Conservation (phyloP, 2,329 filamentous ascomycete species). For the Paraphaeosphaeria sporulosa region DNA sequence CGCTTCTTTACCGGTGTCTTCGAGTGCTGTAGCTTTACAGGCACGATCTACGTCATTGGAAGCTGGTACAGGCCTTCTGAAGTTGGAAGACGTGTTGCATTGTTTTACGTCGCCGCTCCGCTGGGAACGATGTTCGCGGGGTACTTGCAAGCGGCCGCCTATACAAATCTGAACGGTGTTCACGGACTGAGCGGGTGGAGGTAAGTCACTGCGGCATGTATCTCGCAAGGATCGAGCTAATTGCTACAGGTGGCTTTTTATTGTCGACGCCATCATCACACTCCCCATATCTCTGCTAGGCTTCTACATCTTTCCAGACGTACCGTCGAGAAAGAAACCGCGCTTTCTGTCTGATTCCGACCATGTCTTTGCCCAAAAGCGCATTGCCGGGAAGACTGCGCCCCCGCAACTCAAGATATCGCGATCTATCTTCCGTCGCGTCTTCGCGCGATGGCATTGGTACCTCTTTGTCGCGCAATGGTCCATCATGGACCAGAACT, state of each 20-base stretch:
- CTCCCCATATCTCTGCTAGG: conserved; percentile 52
- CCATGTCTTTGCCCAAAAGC: conserved; percentile 24
- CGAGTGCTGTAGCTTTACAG: conserved; percentile 44
- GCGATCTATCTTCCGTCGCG: conserved; percentile 47
- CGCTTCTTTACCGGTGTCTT: conserved; percentile 48
- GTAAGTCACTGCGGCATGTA: not conserved
- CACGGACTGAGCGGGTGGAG: conserved; percentile 26
- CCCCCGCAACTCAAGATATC: conserved; percentile 44
- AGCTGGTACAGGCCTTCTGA: conserved; percentile 50
- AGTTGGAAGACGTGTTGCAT: conserved; percentile 27
- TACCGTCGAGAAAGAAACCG: conserved; percentile 46
- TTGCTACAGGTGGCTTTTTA: conserved; percentile 28
- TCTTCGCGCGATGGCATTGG: conserved; percentile 52
- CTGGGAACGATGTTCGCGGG: conserved; percentile 36
- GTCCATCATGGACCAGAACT: conserved; percentile 50
- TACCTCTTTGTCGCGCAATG: conserved; percentile 45
- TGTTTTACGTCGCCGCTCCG: conserved; percentile 32
- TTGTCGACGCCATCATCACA: conserved; percentile 43
- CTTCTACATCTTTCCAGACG: conserved; percentile 51
- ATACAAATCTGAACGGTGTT: conserved; percentile 25
- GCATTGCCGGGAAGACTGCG: conserved; percentile 32
- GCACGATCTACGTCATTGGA: conserved; percentile 49
- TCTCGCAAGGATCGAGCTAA: not conserved
- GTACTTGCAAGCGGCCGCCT: conserved; percentile 23
- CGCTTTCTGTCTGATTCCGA: conserved; percentile 40